phyloP scores from a whole-genome alignment of 1,284 basidiomycete genomes.

The Calocybe gambosa region DNA sequence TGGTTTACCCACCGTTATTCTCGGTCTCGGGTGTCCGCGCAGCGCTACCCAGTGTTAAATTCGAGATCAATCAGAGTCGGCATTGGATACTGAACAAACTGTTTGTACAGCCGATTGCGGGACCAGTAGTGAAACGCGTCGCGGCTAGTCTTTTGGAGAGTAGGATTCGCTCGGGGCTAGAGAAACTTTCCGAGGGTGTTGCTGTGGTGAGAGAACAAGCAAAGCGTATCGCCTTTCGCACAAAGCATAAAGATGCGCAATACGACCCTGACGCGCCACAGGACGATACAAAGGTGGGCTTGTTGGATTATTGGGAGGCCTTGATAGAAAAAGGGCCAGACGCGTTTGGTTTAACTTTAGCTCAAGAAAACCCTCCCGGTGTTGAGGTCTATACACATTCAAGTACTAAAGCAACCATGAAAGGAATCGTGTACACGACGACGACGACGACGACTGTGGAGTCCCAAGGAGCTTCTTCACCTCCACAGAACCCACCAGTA shows the following conservation, averaged over 20 bases:
- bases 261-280: not conserved
- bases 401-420: conserved; percentile 25
- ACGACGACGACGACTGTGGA: conserved; percentile 13
- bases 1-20: conserved; percentile 29
- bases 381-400: conserved; percentile 10
- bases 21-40: conserved; percentile 32
- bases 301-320: conserved; percentile 28
- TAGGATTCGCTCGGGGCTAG: conserved; percentile 14
- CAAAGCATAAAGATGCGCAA: not conserved
- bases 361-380: conserved; percentile 8
- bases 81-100: conserved; percentile 46
- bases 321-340: conserved; percentile 21
- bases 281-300: conserved; percentile 2
- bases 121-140: conserved; percentile 29
- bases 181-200: conserved; percentile 9
- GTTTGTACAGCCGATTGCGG: conserved; percentile 40
- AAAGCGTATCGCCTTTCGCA: not conserved
- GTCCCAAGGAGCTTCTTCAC: not conserved
- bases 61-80: conserved; percentile 33
- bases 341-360: conserved; percentile 13
- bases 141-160: conserved; percentile 23
- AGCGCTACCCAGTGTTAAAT: conserved; percentile 30
- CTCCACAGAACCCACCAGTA: not conserved
- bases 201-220: conserved; percentile 11
- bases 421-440: conserved; percentile 34